Evolutionary conservation across 192 early-diverging fungal genomes (phyloP).

Genomic region (Phlyctochytrium planicorne): DNA sequence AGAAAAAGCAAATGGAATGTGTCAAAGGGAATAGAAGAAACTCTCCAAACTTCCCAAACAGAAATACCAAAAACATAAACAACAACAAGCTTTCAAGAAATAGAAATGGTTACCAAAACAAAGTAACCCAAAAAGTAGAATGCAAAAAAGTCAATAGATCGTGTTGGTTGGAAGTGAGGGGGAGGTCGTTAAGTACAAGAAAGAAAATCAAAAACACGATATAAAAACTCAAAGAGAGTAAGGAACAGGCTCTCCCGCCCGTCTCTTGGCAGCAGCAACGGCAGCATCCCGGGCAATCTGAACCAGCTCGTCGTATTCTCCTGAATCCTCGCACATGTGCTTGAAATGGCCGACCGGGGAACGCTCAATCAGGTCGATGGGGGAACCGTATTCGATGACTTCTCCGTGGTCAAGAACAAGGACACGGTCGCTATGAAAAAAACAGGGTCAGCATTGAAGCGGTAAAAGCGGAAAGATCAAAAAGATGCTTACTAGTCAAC

Average conservation of each 20-base stretch:
- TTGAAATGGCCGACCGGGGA: conserved; percentile 62
- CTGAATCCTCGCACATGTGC: conserved; percentile 79
- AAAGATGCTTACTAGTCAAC: conserved; percentile 1
- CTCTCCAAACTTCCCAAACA: too few relatives aligned
- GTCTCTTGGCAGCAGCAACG: background rate
- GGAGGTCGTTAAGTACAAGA: too few relatives aligned
- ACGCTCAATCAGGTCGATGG: conserved; percentile 60
- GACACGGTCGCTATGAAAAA: conserved; percentile 59
- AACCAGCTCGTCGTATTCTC: conserved; percentile 71
- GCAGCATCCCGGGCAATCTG: conserved; percentile 43
- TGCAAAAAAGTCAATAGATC: too few relatives aligned
- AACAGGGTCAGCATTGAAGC: conserved; percentile 10
- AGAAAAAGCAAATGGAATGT: too few relatives aligned
- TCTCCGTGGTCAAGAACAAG: conserved; percentile 77
- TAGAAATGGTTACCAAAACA: too few relatives aligned
- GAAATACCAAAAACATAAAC: too few relatives aligned
- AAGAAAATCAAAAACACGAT: too few relatives aligned
- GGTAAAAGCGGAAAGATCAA: background rate
- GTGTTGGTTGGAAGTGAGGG: too few relatives aligned
- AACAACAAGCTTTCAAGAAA: too few relatives aligned
- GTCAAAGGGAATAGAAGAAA: too few relatives aligned
- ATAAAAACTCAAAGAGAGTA: too few relatives aligned
- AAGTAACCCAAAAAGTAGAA: too few relatives aligned
- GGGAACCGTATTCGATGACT: conserved; percentile 81
- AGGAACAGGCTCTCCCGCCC: background rate